Evolutionary conservation across 2,329 filamentous ascomycete species (phyloP).

Genomic region (Capronia americana): DNA sequence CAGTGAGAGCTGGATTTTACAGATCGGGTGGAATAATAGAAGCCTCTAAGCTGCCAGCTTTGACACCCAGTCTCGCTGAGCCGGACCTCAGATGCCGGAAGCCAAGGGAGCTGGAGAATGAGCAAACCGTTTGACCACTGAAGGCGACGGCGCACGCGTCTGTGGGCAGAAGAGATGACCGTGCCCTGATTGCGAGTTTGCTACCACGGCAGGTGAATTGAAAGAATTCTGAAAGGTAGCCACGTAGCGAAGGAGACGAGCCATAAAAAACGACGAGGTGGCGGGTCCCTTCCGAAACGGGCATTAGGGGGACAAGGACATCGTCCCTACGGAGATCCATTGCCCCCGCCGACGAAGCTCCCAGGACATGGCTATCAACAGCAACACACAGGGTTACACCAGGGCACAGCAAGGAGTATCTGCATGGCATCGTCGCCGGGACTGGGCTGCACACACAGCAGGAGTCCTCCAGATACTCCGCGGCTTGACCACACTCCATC

Average conservation of each 20-base stretch:
- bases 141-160: background rate
- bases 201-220: background rate
- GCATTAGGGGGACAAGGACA: constrained; percentile 5
- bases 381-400: background rate
- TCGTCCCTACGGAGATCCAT: background rate
- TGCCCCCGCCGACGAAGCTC: background rate
- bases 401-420: too few relatives aligned
- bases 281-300: constrained; percentile 25
- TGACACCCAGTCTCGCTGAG: constrained; percentile 19
- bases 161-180: background rate
- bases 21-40: constrained; percentile 12
- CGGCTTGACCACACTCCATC: too few relatives aligned
- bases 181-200: background rate
- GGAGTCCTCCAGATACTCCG: too few relatives aligned
- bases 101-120: constrained; percentile 3
- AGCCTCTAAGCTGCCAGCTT: constrained; percentile 12
- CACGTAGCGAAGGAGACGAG: background rate
- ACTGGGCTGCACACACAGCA: too few relatives aligned
- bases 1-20: constrained; percentile 21
- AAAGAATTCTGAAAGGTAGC: background rate
- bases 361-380: too few relatives aligned
- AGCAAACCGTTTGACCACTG: constrained; percentile 1
- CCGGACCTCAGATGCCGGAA: constrained; percentile 18
- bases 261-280: background rate
- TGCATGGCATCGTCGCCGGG: too few relatives aligned